Base-by-base conservation (phyloP, 2,329 filamentous ascomycete genomes). In the Ophiostoma tasmaniense region DNA sequence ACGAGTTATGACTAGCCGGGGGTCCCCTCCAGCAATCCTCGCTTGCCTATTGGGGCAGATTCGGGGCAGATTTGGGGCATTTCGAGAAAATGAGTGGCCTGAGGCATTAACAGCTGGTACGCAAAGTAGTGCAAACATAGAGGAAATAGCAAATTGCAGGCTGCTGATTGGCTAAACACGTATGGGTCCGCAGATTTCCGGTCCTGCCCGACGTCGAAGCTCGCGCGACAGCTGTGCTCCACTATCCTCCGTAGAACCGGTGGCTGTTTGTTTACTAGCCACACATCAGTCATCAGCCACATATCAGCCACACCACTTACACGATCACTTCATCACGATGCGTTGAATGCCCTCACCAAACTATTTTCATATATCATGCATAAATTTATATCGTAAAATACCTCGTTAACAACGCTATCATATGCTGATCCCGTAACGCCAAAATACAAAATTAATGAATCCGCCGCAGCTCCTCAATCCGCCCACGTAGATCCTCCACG, bases 381-480 rank as follows among this genome's bases (percentile, higher is more conserved):
- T n/a, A n/a, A n/a, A n/a, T n/a, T n/a, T n/a, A n/a, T n/a, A n/a
- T n/a, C n/a, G n/a, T n/a, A n/a, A n/a, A n/a, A n/a, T n/a, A n/a
- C n/a, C n/a, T n/a, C n/a, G n/a, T n/a, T n/a, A n/a, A n/a, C n/a
- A n/a, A n/a, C n/a, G 50, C 50, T 55, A 55, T 55, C 50, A 55
- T 55, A 55, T 55, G 50, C 50, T 25, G 10, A 55, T 55, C 3
- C 22, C n/a, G 10, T 8, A 55, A 55, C 50, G 50, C 50, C 50
- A 13, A 11, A 17, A 11, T 6, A 20, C 7, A 61, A 11, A 22
- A 30, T 17, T 65, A 68, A 77, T 89, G 87, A 78, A 90, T 79
- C 71, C 86, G 80, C 76, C 85, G 85, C 70, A 90, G 75, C 74
- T 87, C 85, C 74, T 89, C 87, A 1, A 90, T 80, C 67, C 87